Base-by-base conservation (phyloP, 192 early-diverging fungal species). In the Coemansia sp. region DNA sequence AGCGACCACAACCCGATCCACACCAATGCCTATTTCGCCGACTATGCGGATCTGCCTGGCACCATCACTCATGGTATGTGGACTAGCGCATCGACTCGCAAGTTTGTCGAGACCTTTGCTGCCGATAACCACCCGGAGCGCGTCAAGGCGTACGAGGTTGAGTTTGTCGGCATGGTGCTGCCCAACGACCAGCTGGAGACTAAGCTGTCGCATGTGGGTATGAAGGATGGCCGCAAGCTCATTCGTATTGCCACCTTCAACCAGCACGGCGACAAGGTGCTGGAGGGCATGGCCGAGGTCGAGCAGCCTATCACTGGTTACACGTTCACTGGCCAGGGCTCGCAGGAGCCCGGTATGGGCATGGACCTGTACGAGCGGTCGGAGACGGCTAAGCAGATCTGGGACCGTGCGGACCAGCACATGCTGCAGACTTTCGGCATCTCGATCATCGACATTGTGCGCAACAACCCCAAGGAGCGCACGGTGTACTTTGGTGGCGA, bases 31-130 rank as follows among this genome's bases (percentile, higher is more conserved):
- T 95, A 94, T 88, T 95, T 98, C 87, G 91, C 94, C 69, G 92
- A 93, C 71, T 83, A 95, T 24, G 94, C 94, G 31, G 85, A 89
- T 59, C 88, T 98, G 56, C 95, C 95, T 34, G 94, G 93, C 64
- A 96, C 94, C 46, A 98, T 98, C 69, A 98, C 95, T 35, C 95
- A 98, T 83, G 95, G 95, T 59, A 98, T 98, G 95, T 98, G 94
- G 94, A 98, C 94, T 53, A 89, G 88, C 69, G 95, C 95, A 4
- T 92, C 93, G 21, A 94, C 94, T 50, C 90, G 95, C 75, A 95
- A 95, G 88, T 96, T 95, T 84, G 94, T 98, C 53, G 95, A 98
- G 78, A 91, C 93, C 59, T 93, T 93, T 73, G 95, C 94, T 69
- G 95, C 95, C 40, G 93, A 96, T 73, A 98, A 98, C 85, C 86